phyloP scores from a whole-genome alignment of 257 asterid genomes.

The Solanum ossicruentum region DNA sequence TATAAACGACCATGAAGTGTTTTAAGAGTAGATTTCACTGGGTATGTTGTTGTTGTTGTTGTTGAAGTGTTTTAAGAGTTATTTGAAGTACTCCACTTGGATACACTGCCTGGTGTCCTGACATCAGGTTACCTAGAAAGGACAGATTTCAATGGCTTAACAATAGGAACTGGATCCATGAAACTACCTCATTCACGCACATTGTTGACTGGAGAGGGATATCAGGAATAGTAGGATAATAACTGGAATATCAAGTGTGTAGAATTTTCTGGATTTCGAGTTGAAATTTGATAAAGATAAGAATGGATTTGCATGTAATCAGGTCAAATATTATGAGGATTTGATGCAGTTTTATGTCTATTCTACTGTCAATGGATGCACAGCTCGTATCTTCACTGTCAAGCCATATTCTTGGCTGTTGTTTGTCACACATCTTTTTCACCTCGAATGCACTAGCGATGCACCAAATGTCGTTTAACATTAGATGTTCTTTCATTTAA shows the following conservation, averaged over 20 bases:
- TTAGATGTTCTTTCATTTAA: background rate
- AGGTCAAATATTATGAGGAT: background rate
- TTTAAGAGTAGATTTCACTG: too few species aligned
- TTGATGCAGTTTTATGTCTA: background rate
- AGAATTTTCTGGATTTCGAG: background rate
- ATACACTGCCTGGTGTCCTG: background rate
- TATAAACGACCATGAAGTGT: background rate
- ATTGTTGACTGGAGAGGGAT: background rate
- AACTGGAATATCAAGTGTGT: background rate
- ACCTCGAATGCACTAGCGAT: background rate
- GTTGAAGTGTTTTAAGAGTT: background rate
- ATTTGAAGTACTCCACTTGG: background rate
- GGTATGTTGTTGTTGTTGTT: too few species aligned
- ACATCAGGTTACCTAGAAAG: background rate
- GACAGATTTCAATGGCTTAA: background rate
- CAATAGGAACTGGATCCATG: background rate
- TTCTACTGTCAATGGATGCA: background rate
- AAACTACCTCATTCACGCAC: background rate
- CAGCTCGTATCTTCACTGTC: background rate
- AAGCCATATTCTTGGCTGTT: background rate
- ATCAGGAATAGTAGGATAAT: background rate
- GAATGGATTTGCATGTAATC: background rate
- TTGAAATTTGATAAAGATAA: background rate
- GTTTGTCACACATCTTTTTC: background rate
- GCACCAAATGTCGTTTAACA: background rate